Evolutionary conservation across 352 stramenopile species (phyloP), one percentile per base, ranked within the genome.

Genomic region (Globisporangium cystogenes): DNA sequence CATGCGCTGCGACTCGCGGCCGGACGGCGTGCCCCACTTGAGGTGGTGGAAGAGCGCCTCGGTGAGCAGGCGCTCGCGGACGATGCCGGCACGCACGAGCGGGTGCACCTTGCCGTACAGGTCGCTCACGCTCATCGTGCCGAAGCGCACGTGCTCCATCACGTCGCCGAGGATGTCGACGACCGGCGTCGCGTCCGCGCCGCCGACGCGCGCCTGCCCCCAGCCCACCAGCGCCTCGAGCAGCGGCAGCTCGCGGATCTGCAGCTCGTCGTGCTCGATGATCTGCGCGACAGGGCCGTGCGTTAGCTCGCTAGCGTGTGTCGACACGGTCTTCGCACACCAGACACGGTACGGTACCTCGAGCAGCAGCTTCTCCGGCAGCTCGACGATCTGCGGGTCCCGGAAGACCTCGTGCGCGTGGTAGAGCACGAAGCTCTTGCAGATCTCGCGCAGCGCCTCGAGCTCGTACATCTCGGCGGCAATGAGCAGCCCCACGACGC

Each of bases 11-110:
- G 75, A 72, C 26, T 73, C 68, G n/a, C 72, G 65, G 7, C 71
- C 76, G n/a, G 67, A 72, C 52, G 84, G 75, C 1, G 70, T 84
- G 6, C 80, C 82, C 82, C 82, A 95, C 57, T 93, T 95, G 8
- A 95, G 59, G 62, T 95, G 84, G 49, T 89, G 82, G 46, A 95
- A 95, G 21, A 95, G 68, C 8, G 82, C 84, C 60, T 95, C 84
- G 0, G 82, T 90, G 18, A 95, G 63, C 26, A 92, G 60, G 21
- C 72, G 53, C 52, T 93, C 82, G 18, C 64, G 74, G 33, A 95
- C 87, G 4, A 90, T 62, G 12, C 70, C 67, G 24, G 87, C 70
- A 18, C 68, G 65, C 16, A 91, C 82, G 2, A 94, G 71, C 3
- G 80, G 79, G 4, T 76, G 76, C 33, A 94, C 84, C 81, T 92